A percentile compares a stretch with the other conserved stretches of the same genome.
These are phyloP conservation scores for Kodamaea sagamina DNA, from an alignment of 805 yeast species.

Conservation along the genomic window DNA sequence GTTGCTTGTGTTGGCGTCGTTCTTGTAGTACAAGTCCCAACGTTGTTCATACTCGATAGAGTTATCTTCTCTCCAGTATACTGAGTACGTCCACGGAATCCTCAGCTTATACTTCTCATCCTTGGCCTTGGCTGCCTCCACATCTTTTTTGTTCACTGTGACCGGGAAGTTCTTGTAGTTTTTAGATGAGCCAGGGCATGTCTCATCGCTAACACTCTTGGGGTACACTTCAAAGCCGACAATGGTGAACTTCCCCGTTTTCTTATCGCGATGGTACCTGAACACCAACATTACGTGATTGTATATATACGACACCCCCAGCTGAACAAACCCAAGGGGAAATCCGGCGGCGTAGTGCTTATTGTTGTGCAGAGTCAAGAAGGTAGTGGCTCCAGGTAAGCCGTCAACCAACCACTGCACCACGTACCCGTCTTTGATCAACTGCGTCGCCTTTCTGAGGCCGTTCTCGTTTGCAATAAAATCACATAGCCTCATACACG, in stretches of 20 bases:
- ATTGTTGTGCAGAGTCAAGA: constrained; percentile 56
- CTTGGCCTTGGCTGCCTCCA: constrained; percentile 24
- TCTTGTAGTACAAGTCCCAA: constrained; percentile 70
- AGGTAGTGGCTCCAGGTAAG: constrained; percentile 86
- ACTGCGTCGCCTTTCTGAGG: constrained; percentile 54
- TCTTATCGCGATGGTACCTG: constrained; percentile 56
- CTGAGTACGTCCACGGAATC: constrained; percentile 81
- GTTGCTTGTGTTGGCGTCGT: constrained; percentile 46
- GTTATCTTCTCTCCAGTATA: constrained; percentile 83
- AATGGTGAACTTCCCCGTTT: constrained; percentile 51
- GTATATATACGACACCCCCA: constrained; percentile 58
- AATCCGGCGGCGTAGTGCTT: constrained; percentile 85
- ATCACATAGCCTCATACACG: constrained; percentile 70
- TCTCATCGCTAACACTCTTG: constrained; percentile 64
- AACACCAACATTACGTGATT: constrained; percentile 83
- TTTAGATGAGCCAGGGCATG: constrained; percentile 75
- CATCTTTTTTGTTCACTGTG: constrained; percentile 24
- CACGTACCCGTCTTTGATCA: constrained; percentile 69
- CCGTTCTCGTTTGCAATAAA: constrained; percentile 55
- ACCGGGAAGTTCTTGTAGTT: constrained; percentile 59
- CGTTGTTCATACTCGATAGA: constrained; percentile 64
- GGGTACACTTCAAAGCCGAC: constrained; percentile 93
- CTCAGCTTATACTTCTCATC: constrained; percentile 35
- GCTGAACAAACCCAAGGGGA: constrained; percentile 72
- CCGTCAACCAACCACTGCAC: constrained; percentile 85